Conservation (phyloP, 768 basidiomycete genomes). For the Tubosaeta sp. region DNA sequence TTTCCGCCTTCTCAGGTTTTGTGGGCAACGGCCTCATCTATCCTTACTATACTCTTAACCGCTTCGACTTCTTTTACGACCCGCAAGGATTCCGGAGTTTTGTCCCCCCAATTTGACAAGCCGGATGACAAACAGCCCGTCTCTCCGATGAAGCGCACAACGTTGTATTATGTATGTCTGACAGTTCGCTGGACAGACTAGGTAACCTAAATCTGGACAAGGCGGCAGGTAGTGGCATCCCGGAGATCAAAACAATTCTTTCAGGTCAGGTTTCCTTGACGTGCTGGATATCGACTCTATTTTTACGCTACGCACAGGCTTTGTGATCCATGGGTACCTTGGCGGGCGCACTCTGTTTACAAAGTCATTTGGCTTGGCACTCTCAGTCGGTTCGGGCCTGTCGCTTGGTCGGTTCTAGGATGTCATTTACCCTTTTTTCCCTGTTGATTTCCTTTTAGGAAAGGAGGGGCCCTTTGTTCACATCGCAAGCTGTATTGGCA, state of each 20-base stretch:
- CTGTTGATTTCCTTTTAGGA: constrained; percentile 31
- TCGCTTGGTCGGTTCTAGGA: constrained; percentile 55
- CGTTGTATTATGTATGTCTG: constrained; percentile 76
- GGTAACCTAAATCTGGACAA: constrained; percentile 30
- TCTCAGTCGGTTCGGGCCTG: constrained; percentile 90
- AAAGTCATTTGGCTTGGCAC: constrained; percentile 82
- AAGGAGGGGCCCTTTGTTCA: constrained; percentile 85
- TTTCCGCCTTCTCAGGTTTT: constrained; percentile 44
- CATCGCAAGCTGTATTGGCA: constrained; percentile 89
- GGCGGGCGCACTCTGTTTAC: constrained; percentile 86
- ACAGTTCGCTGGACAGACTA: not conserved
- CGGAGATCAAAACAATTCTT: constrained; percentile 93
- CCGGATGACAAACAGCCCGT: constrained; percentile 20
- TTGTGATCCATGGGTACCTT: constrained; percentile 96
- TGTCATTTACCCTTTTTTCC: constrained; percentile 4
- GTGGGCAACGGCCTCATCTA: constrained; percentile 66
- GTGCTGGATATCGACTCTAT: constrained; percentile 9
- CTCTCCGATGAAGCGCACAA: constrained; percentile 49
- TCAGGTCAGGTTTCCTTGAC: constrained; percentile 46
- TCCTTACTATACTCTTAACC: constrained; percentile 85
- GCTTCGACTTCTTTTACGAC: constrained; percentile 86
- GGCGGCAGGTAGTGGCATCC: constrained; percentile 95
- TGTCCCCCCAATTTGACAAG: constrained; percentile 45
- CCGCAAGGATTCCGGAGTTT: constrained; percentile 82
- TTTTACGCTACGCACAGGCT: constrained; percentile 46